A percentile compares a stretch with the other conserved stretches of the same genome.
phyloP scores from a whole-genome alignment of 106 monocot species.

The Agapanthus africanus region DNA sequence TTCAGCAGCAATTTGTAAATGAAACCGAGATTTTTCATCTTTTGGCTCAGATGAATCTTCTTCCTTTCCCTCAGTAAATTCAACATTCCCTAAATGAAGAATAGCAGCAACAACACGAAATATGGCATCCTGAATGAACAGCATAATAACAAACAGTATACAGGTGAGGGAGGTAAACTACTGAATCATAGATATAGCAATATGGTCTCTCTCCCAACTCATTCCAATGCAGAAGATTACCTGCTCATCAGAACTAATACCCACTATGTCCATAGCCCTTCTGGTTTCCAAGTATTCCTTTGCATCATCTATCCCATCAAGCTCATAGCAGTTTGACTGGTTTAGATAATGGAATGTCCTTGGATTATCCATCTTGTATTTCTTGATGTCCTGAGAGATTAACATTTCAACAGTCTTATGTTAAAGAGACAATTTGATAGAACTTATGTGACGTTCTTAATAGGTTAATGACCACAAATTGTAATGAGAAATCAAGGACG shows the following conservation, averaged over 20 bases:
- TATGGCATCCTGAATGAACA: constrained; percentile 39
- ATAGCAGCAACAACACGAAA: constrained; percentile 55
- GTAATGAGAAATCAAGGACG: neutral
- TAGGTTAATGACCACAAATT: neutral
- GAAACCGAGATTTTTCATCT: constrained; percentile 47
- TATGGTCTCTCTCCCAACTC: neutral
- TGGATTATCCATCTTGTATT: constrained; percentile 42
- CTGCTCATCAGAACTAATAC: constrained; percentile 46
- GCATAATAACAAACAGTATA: neutral
- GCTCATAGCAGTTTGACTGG: constrained; percentile 42
- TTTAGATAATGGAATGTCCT: constrained; percentile 52
- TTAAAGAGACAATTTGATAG: neutral
- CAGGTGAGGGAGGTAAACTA: neutral
- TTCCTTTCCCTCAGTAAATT: constrained; percentile 50
- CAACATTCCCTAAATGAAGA: constrained; percentile 53
- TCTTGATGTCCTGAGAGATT: constrained; percentile 28
- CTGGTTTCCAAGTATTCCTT: constrained; percentile 51
- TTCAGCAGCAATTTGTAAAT: constrained; percentile 47
- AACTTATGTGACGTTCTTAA: neutral
- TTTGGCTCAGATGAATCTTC: constrained; percentile 41
- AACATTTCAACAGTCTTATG: neutral
- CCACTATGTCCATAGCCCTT: constrained; percentile 54
- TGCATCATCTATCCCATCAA: constrained; percentile 41
- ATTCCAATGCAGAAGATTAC: constrained; percentile 7
- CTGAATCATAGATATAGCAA: neutral